Evolutionary conservation across 768 basidiomycete genomes (phyloP), one percentile per base, ranked within the genome.

Genomic region (Kwoniella newhampshirensis): DNA sequence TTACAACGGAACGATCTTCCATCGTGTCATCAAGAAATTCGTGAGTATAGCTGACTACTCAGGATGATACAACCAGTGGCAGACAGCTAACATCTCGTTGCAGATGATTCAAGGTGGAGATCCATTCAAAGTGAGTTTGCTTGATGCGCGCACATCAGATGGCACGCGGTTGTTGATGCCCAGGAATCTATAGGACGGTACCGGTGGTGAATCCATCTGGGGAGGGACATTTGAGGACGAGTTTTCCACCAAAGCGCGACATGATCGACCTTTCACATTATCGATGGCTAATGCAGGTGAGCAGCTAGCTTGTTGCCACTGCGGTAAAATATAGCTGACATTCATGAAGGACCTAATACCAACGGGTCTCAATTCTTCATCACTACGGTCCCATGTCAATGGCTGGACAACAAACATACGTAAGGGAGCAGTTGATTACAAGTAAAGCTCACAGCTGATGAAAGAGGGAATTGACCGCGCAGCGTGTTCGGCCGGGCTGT

Each of bases 311-410:
- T n/a, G 18, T 41, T n/a, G 18, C 4, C 26, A 37, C 35, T 21
- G 27, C 27, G 21, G 27, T 27, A 9, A 32, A n/a, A 18, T 43
- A 43, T 18, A 45, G 32, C 57, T 60, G 49, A 59, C 28, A 27
- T 27, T 49, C 35, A 32, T 68, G 89, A 88, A 4, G 93, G 92
- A 3, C 86, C 89, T 6, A 79, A 78, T 42, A 96, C 93, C 32
- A 97, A 97, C 73, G 94, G 92, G 0, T 92, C 89, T 1, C 94
- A 99, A 72, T 99, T 97, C 81, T 99, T 97, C 80, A 91, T 98
- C 74, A 97, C 93, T 7, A 96, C 92, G 4, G 92, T 86, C 2
- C 87, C 92, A 6, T 90, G 89, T 7, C 89, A 91, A 6, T 94
- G 91, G 91, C 79, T 94, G 60, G 91, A 96, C 50, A 72, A 74